Base-by-base conservation (phyloP, 768 basidiomycete species). In the Daedalea quercina region DNA sequence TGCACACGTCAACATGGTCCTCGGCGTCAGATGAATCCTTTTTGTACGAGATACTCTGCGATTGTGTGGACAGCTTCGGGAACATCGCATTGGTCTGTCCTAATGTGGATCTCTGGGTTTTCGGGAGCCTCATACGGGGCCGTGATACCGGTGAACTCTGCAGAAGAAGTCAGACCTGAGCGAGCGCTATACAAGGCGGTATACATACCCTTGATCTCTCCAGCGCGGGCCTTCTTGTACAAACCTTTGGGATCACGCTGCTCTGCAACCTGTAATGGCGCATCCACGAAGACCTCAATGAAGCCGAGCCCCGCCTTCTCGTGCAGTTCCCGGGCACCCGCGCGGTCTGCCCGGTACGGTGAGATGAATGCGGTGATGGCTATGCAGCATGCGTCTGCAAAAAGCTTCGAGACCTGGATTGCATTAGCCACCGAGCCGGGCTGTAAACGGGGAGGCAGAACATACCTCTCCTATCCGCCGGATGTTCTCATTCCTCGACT, bases 91-190 rank as follows among this genome's bases (percentile, higher is more conserved):
- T 94, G 77, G 64, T 90, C 80, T 2, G 95, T 98, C 65, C 79
- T 84, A 69, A 99, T 87, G 72, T 94, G 93, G 54, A 99, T 80
- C 70, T 98, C 96, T 41, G 96, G 86, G 13, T 71, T 70, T 52
- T 76, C 75, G 17, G 96, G 96, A 4, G 84, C 80, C 70, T 98
- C 96, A 68, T 98, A 98, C 17, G 96, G 96, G 4, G 96, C 92
- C 20, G 93, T 94, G 66, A 98, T 87, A 7, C 96, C 96, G 44
- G 96, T 98, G 72, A 99, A 99, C 51, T 98, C 96, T 98, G 63
- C 23, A 24, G 7, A 13, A 17, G 2, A 42, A n/a, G 50, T 41
- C 24, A 46, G 23, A 53, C 12, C 48, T n/a, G 19, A 43, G 4
- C 19, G 4, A 15, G 4, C 15, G 15, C 19, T 6, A 15, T 40